These are phyloP conservation scores for Hypoxylon rickii DNA, from an alignment of 495 filamentous ascomycete species.

Conservation along the genomic window DNA sequence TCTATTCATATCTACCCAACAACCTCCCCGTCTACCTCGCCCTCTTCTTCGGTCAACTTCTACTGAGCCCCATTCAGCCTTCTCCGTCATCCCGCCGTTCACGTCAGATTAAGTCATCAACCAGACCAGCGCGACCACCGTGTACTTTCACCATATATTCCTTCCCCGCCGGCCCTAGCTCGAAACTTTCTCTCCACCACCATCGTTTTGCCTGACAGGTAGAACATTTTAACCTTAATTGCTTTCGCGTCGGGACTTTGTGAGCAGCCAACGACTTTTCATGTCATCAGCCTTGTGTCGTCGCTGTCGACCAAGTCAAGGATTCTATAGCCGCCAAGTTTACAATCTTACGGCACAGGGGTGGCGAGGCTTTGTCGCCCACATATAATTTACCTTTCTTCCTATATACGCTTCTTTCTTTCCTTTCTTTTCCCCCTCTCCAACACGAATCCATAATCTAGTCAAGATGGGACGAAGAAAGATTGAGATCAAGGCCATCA, in stretches of 20 bases:
- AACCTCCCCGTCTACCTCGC: background rate
- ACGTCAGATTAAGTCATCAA: constrained; percentile 34
- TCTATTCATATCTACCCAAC: constrained; percentile 21
- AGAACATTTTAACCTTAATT: too few relatives aligned
- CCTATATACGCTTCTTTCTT: constrained; percentile 8
- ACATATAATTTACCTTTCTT: constrained; percentile 2
- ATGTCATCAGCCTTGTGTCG: constrained; percentile 25
- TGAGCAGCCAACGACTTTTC: constrained; percentile 10
- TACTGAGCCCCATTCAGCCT: constrained; percentile 14
- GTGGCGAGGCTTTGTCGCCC: constrained; percentile 21
- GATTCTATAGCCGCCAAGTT: constrained; percentile 22
- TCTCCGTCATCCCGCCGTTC: constrained; percentile 9
- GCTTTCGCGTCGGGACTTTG: too few relatives aligned
- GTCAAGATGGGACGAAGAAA: constrained; percentile 67
- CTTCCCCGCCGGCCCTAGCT: background rate
- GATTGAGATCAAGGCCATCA: constrained; percentile 99
- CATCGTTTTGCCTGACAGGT: too few relatives aligned
- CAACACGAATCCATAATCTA: background rate
- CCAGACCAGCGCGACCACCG: background rate
- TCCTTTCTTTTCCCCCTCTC: background rate
- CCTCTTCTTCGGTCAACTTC: background rate
- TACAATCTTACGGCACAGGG: constrained; percentile 29
- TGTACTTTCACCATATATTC: background rate
- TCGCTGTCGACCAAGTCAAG: constrained; percentile 22
- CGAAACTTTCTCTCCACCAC: constrained; percentile 7